Evolutionary conservation across 2,329 filamentous ascomycete genomes (phyloP).

Genomic region (Fusarium xyrophilum): DNA sequence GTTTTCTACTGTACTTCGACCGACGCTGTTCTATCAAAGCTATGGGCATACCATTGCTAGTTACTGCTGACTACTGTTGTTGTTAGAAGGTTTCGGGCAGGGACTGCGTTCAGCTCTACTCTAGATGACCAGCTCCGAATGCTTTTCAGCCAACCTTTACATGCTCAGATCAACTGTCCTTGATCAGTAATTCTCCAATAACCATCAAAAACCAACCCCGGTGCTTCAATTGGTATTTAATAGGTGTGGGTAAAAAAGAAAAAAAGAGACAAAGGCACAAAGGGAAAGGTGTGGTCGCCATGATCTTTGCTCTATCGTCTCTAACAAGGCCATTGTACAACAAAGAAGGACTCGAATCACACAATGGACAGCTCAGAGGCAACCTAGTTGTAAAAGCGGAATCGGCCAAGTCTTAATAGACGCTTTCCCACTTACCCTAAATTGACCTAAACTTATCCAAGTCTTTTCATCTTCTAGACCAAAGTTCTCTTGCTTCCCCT

Average conservation of each 20-base stretch:
- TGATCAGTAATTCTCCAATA: rapidly evolving
- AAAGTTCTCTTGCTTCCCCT: not conserved
- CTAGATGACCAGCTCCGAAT: not conserved
- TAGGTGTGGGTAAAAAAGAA: not conserved
- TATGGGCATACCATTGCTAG: rapidly evolving
- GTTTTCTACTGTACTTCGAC: not conserved
- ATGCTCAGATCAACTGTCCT: not conserved
- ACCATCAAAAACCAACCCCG: rapidly evolving
- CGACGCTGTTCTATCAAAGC: rapidly evolving
- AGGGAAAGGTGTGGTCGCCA: not conserved
- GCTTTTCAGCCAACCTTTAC: not conserved
- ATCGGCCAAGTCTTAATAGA: too few relatives aligned
- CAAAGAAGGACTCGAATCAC: not conserved
- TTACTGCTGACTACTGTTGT: too few relatives aligned
- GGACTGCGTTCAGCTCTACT: not conserved
- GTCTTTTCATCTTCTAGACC: not conserved
- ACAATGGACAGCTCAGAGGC: too few relatives aligned
- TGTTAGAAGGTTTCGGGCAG: not conserved
- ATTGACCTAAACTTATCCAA: not conserved
- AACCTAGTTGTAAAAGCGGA: too few relatives aligned
- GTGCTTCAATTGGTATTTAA: not conserved
- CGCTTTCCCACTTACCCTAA: too few relatives aligned
- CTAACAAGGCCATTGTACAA: not conserved
- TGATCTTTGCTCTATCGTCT: not conserved
- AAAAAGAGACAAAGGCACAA: too few relatives aligned